Percentiles rank a stretch among this genome's conserved stretches.
phyloP scores from a whole-genome alignment of 108 stramenopile genomes.

The Aurantiochytrium sp. region DNA sequence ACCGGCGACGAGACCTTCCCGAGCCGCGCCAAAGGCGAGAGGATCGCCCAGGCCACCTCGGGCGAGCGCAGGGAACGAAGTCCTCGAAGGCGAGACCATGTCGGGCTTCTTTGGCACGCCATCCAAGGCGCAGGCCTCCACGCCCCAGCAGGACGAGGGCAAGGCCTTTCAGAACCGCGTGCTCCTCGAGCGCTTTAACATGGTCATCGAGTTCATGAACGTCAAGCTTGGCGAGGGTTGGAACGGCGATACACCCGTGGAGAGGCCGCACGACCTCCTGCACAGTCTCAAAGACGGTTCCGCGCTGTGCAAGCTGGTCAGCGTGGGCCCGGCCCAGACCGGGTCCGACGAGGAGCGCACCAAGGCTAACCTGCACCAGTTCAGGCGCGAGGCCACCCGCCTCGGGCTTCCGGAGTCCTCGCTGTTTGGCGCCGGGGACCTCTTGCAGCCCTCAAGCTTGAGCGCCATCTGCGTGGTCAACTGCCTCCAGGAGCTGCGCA shows the following conservation, averaged over 20 bases:
- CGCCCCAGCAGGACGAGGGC: background rate
- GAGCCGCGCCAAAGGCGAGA: too few species aligned
- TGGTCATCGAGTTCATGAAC: conserved; percentile 30
- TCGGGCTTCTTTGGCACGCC: background rate
- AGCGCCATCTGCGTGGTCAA: conserved; percentile 13
- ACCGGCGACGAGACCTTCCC: too few species aligned
- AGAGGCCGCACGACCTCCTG: background rate
- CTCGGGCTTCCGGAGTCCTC: background rate
- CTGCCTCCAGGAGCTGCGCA: conserved; percentile 18
- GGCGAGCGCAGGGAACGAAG: too few species aligned
- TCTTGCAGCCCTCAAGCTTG: conserved; percentile 2
- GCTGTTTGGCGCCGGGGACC: background rate
- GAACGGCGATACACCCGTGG: background rate
- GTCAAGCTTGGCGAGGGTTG: conserved; percentile 17
- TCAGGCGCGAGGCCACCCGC: background rate
- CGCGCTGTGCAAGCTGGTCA: background rate
- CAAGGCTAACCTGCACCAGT: background rate
- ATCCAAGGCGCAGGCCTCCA: background rate
- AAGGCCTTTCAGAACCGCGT: conserved; percentile 25
- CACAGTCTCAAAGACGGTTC: background rate
- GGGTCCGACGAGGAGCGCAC: background rate
- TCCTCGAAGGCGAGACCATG: too few species aligned
- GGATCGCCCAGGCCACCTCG: too few species aligned
- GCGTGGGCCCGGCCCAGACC: background rate
- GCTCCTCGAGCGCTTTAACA: background rate